phyloP scores from a whole-genome alignment of 331 rosid species.

The Acacia pycnantha region DNA sequence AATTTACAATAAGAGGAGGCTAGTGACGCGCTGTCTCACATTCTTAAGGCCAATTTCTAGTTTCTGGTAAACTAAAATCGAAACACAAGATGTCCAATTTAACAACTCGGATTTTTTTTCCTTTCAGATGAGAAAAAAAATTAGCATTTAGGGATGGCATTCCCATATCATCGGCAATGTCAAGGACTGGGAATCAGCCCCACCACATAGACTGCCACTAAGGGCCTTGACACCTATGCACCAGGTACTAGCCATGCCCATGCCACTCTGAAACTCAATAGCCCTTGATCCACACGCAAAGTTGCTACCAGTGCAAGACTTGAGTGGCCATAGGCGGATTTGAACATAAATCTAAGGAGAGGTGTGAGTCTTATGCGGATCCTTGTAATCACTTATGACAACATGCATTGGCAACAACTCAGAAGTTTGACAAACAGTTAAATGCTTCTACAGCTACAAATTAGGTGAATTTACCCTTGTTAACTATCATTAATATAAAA shows the following conservation, averaged over 20 bases:
- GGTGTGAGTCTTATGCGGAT: neutral
- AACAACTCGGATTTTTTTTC: neutral
- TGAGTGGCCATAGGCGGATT: neutral
- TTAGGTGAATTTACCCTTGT: neutral
- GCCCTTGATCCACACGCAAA: neutral
- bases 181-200: neutral
- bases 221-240: neutral
- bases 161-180: neutral
- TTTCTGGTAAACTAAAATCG: slow-evolving; percentile 19
- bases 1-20: slow-evolving; percentile 21
- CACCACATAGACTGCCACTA: neutral
- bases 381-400: neutral
- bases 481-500: neutral
- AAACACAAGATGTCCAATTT: slow-evolving; percentile 20
- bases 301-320: neutral
- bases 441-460: neutral
- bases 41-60: slow-evolving; percentile 12
- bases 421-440: slow-evolving; percentile 5
- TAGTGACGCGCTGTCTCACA: slow-evolving; percentile 2
- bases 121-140: neutral
- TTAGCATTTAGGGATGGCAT: neutral
- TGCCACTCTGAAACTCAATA: neutral
- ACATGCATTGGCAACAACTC: slow-evolving; percentile 10
- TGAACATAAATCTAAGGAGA: neutral
- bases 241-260: neutral